Percentiles rank a stretch among this genome's conserved stretches.
Conservation (phyloP, 192 early-diverging fungal genomes). For the Backusella macrospora region DNA sequence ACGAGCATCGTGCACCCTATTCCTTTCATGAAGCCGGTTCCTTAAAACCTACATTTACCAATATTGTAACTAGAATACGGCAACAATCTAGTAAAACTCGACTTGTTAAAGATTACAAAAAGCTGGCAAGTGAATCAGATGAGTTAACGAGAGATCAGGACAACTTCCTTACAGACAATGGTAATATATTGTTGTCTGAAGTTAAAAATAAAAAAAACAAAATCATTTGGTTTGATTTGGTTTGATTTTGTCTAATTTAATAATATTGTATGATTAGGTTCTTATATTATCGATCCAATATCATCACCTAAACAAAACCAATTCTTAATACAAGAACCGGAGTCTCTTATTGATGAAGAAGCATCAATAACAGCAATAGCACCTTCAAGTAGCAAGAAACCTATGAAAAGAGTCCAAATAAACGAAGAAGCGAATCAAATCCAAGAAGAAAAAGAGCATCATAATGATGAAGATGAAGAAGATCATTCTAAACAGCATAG, state of each 20-base stretch:
- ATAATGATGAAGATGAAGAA: background rate
- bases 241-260: background rate
- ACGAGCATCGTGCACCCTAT: background rate
- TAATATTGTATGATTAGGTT: background rate
- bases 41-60: slow-evolving; percentile 12
- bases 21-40: slow-evolving; percentile 1
- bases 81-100: slow-evolving; percentile 19
- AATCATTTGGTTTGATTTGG: background rate
- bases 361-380: background rate
- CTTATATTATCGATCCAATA: slow-evolving; percentile 7
- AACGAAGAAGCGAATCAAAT: slow-evolving; percentile 17
- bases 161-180: background rate
- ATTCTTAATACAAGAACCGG: background rate
- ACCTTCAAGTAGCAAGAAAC: background rate
- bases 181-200: background rate
- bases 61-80: background rate
- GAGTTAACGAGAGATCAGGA: slow-evolving; percentile 12
- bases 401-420: background rate
- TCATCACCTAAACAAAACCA: background rate
- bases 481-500: background rate
- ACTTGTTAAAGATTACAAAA: slow-evolving; percentile 8
- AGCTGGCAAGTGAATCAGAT: background rate
- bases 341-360: background rate
- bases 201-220: background rate
- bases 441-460: background rate